Evolutionary conservation across 73 alveolate species (phyloP), one percentile per base, ranked within the genome.

Genomic region (Paramecium biaurelia): DNA sequence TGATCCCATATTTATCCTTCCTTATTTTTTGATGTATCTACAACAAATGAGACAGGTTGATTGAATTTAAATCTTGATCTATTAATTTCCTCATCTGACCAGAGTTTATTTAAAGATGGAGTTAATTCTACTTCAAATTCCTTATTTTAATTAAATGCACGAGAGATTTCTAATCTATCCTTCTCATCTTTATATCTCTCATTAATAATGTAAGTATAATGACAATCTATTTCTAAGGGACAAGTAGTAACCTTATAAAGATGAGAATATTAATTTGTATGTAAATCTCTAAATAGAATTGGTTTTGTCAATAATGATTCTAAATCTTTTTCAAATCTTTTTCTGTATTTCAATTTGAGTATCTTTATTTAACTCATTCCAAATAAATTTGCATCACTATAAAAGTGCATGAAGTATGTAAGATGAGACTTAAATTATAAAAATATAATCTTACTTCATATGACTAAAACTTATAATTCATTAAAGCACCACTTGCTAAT

Each of bases 341-440:
- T 86, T 38, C 93, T 86, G 18, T 38, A 59, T 38, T 53, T 86
- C 21, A 53, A 63, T n/a, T 38, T 38, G 14, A 86, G 9, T n/a
- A 76, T 63, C 24, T 86, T 41, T 8, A 86, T 57, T 32, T 38
- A 45, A 21, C 67, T 59, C 93, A 86, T 86, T 34, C 93, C 93
- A 21, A 53, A 86, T 34, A 86, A 30, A 37, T 86, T 53, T 0
- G 53, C 49, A 86, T 86, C 93, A 24, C 88, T 59, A 37, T 86
- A 63, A 63, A 86, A 86, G 18, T 86, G 93, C 93, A 86, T 86
- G 28, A 58, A 86, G 26, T 86, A 86, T 1, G 79, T 59, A 1
- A 86, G 32, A 67, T 86, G 93, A 14, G 79, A 49, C 93, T 53
- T 53, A 53, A 53, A 53, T 7, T 15, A 53, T n/a, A 53, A 0